Percentiles rank a stretch among this genome's conserved stretches.
These are phyloP conservation scores for Tubosaeta sp. DNA, from an alignment of 768 basidiomycete genomes.

Conservation along the genomic window DNA sequence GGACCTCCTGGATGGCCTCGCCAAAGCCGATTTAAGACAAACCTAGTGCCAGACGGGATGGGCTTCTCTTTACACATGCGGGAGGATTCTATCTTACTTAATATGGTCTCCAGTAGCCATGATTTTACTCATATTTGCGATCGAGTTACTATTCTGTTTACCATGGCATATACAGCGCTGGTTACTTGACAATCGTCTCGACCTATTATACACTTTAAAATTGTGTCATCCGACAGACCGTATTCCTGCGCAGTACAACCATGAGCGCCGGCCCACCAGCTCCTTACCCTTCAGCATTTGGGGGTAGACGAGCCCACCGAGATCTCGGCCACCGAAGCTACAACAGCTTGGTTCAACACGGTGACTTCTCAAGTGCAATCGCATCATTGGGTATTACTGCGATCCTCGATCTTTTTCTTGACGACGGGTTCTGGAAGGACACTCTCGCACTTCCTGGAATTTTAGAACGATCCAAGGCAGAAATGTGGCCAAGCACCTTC, in stretches of 20 bases:
- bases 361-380: slow-evolving; percentile 25
- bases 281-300: slow-evolving; percentile 28
- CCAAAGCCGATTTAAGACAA: slow-evolving; percentile 35
- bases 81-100: slow-evolving; percentile 44
- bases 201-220: neutral
- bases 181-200: neutral
- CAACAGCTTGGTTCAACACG: slow-evolving; percentile 21
- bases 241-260: neutral
- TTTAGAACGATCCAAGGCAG: slow-evolving; percentile 46
- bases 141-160: neutral
- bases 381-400: slow-evolving; percentile 10
- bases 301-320: slow-evolving; percentile 21
- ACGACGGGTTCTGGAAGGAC: slow-evolving; percentile 47
- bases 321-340: slow-evolving; percentile 17
- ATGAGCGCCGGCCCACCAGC: slow-evolving; percentile 26
- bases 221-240: neutral
- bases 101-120: too few relatives aligned
- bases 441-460: slow-evolving; percentile 52
- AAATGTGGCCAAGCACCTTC: slow-evolving; percentile 35
- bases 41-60: slow-evolving; percentile 31
- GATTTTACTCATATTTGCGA: neutral
- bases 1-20: slow-evolving; percentile 35
- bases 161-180: neutral
- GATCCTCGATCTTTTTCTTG: slow-evolving; percentile 28
- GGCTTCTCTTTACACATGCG: slow-evolving; percentile 28